Evolutionary conservation across 1,139 yeast genomes (phyloP).

Genomic region (Yamadazyma oceani): DNA sequence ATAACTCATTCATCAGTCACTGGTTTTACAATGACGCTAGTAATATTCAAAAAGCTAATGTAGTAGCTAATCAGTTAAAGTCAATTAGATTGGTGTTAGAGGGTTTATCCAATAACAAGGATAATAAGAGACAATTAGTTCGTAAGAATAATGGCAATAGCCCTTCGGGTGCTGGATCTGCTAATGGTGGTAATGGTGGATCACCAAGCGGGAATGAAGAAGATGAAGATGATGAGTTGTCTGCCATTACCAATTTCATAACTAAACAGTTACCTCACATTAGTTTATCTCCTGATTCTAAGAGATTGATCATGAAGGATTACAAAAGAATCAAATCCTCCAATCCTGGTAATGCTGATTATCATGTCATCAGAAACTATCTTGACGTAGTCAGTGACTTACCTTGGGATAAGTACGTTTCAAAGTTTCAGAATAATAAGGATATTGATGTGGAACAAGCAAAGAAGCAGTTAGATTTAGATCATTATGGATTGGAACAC

Average conservation of each 20-base stretch:
- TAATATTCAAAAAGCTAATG: slow-evolving; percentile 53
- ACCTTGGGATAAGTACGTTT: slow-evolving; percentile 55
- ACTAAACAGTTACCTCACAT: slow-evolving; percentile 48
- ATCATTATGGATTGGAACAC: slow-evolving; percentile 81
- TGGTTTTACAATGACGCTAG: slow-evolving; percentile 53
- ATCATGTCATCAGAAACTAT: slow-evolving; percentile 69
- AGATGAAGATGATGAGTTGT: slow-evolving; percentile 41
- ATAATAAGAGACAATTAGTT: slow-evolving; percentile 16
- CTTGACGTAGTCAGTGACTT: slow-evolving; percentile 68
- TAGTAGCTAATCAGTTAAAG: slow-evolving; percentile 61
- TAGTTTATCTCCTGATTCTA: slow-evolving; percentile 49
- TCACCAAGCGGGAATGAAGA: slow-evolving; percentile 17
- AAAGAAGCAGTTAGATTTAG: slow-evolving; percentile 62
- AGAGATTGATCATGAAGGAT: slow-evolving; percentile 60
- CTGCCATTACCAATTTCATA: slow-evolving; percentile 44
- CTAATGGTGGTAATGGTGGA: slow-evolving; percentile 29
- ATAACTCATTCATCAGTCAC: slow-evolving; percentile 38
- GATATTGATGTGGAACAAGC: slow-evolving; percentile 58
- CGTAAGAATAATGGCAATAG: slow-evolving; percentile 14
- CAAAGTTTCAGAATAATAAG: slow-evolving; percentile 39
- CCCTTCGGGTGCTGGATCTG: slow-evolving; percentile 19
- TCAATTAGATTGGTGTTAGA: slow-evolving; percentile 57
- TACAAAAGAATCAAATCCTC: slow-evolving; percentile 60
- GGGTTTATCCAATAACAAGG: slow-evolving; percentile 32
- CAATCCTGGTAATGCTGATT: slow-evolving; percentile 70